phyloP scores from a whole-genome alignment of 139 green algal species.

The Chlorella sp. region DNA sequence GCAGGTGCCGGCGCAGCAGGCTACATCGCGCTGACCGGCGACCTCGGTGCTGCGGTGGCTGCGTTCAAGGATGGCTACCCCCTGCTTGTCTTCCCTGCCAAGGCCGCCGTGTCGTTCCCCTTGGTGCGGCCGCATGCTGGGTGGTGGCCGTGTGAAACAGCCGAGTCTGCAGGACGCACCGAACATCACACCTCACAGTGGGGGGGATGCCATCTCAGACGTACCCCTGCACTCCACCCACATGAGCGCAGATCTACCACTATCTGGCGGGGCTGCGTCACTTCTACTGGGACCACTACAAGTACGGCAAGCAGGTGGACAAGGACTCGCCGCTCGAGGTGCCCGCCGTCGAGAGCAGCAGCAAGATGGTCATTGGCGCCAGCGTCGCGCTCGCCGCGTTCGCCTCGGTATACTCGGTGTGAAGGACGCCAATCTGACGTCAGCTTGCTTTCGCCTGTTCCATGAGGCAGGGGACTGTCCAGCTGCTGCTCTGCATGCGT shows the following conservation, averaged over 20 bases:
- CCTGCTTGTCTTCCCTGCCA: slow-evolving; percentile 71
- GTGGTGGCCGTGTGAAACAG: neutral
- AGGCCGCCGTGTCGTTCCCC: slow-evolving; percentile 75
- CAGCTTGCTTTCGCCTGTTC: too few species aligned
- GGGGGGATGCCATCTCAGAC: too few species aligned
- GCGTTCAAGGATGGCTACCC: slow-evolving; percentile 57
- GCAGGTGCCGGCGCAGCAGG: slow-evolving; percentile 68
- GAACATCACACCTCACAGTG: too few species aligned
- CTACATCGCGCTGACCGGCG: slow-evolving; percentile 70
- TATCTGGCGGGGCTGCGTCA: slow-evolving; percentile 84
- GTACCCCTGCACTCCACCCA: too few species aligned
- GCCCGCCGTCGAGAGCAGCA: slow-evolving; percentile 52
- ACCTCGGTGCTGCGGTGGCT: slow-evolving; percentile 64
- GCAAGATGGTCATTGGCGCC: slow-evolving; percentile 56
- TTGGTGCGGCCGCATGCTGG: slow-evolving; percentile 51
- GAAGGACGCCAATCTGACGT: too few species aligned
- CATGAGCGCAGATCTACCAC: slow-evolving; percentile 83
- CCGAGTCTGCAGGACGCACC: neutral
- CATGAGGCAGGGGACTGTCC: too few species aligned
- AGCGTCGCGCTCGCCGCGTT: slow-evolving; percentile 38
- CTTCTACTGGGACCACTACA: slow-evolving; percentile 82
- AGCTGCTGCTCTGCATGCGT: too few species aligned
- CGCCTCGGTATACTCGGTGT: slow-evolving; percentile 30
- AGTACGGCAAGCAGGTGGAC: slow-evolving; percentile 76
- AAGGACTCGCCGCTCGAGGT: slow-evolving; percentile 76